Conservation (phyloP, 1,284 basidiomycete genomes). For the Phenoliferia sp. region DNA sequence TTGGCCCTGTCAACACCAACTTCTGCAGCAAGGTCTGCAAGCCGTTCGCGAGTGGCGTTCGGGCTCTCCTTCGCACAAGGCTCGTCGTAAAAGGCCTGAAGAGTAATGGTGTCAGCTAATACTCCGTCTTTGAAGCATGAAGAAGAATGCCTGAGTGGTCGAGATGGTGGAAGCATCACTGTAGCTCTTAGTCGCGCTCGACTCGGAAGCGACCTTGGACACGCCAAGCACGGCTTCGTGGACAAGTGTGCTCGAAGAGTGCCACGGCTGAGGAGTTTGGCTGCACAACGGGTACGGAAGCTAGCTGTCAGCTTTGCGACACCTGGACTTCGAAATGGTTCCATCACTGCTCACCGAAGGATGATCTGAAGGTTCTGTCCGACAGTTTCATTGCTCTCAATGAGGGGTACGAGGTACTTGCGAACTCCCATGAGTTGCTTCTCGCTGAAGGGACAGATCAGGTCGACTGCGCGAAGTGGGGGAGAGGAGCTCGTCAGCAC, state of each 20-base stretch:
- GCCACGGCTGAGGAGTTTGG: conserved; percentile 33
- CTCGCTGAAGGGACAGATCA: conserved; percentile 41
- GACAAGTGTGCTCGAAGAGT: conserved; percentile 37
- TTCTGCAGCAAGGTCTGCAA: conserved; percentile 38
- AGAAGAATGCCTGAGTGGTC: conserved; percentile 40
- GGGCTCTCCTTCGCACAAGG: conserved; percentile 39
- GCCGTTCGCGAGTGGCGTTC: conserved; percentile 40
- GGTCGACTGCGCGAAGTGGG: conserved; percentile 15
- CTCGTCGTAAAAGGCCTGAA: conserved; percentile 42
- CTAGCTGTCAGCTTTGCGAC: neutral
- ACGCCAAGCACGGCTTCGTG: conserved; percentile 44
- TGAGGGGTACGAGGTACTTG: conserved; percentile 39
- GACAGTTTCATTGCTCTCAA: conserved; percentile 35
- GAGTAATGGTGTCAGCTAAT: conserved; percentile 17
- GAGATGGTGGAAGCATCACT: conserved; percentile 8
- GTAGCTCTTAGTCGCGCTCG: neutral
- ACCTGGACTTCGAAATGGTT: neutral
- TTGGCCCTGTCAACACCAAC: conserved; percentile 13
- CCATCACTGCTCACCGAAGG: conserved; percentile 39
- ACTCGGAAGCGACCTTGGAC: conserved; percentile 32
- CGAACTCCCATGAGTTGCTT: conserved; percentile 42
- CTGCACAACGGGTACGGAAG: neutral
- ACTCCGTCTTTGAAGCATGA: conserved; percentile 42
- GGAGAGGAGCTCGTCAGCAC: neutral
- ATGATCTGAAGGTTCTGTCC: conserved; percentile 38